phyloP scores from a whole-genome alignment of 1,139 yeast genomes.

The Saccharomyces pastorianus region DNA sequence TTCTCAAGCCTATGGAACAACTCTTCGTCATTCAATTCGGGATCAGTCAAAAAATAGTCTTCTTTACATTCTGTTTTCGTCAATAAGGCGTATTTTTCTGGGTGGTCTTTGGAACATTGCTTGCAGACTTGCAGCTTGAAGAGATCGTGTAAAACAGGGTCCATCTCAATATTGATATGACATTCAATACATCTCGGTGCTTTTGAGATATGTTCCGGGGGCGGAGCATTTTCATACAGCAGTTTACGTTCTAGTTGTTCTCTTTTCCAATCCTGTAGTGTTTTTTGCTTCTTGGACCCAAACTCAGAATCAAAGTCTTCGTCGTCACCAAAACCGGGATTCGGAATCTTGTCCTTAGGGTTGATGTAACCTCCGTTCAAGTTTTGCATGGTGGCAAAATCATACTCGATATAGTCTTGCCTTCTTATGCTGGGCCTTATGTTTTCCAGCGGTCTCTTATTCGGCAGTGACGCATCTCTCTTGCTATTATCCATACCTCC shows the following conservation, averaged over 20 bases:
- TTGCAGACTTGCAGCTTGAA: constrained; percentile 75
- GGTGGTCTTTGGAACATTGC: constrained; percentile 58
- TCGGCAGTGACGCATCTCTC: not conserved
- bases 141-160: constrained; percentile 57
- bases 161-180: constrained; percentile 62
- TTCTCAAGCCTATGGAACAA: constrained; percentile 74
- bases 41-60: constrained; percentile 87
- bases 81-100: constrained; percentile 81
- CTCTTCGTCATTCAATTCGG: constrained; percentile 67
- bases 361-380: constrained; percentile 77
- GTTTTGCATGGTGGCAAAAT: constrained; percentile 83
- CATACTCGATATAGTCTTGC: constrained; percentile 81
- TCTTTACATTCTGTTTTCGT: constrained; percentile 94
- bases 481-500: not conserved
- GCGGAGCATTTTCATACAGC: constrained; percentile 47
- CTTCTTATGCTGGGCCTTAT: constrained; percentile 39
- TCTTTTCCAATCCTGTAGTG: constrained; percentile 72
- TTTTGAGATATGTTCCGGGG: constrained; percentile 58
- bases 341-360: constrained; percentile 34
- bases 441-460: constrained; percentile 13
- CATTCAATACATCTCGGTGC: constrained; percentile 85
- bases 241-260: constrained; percentile 40
- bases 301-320: constrained; percentile 20
- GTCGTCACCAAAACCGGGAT: constrained; percentile 19
- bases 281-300: constrained; percentile 33